These are phyloP conservation scores for Xylaria hypoxylon DNA, from an alignment of 2,329 filamentous ascomycete genomes.

Conservation along the genomic window DNA sequence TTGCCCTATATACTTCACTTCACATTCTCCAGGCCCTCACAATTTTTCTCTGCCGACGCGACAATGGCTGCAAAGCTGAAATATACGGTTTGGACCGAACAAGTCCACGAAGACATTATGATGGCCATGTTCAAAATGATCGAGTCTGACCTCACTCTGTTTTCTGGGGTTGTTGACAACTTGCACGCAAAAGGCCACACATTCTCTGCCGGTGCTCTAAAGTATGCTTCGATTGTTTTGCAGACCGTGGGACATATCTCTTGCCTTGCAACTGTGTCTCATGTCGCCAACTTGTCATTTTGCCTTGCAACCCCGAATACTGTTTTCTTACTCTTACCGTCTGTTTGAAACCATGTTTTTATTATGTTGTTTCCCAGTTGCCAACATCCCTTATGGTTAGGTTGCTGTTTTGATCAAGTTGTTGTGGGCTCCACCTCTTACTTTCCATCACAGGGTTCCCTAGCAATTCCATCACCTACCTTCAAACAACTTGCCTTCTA, in stretches of 20 bases:
- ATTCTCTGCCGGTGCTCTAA: slow-evolving; percentile 3
- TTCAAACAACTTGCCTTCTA: background rate
- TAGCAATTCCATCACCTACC: background rate
- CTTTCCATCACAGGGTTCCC: background rate
- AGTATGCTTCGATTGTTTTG: background rate
- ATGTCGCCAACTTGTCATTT: too few relatives aligned
- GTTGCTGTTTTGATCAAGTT: slow-evolving; percentile 2
- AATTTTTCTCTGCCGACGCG: too few relatives aligned
- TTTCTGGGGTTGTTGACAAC: background rate
- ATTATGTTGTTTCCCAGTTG: background rate
- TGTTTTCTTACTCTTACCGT: too few relatives aligned
- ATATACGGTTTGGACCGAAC: slow-evolving; percentile 54
- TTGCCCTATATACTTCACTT: background rate
- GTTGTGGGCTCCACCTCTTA: background rate
- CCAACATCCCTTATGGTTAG: background rate
- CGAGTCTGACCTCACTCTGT: slow-evolving; percentile 45
- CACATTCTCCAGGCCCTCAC: background rate
- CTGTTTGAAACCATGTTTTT: background rate
- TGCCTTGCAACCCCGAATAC: background rate
- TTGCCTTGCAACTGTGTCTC: background rate
- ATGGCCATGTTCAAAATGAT: slow-evolving; percentile 55
- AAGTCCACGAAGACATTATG: slow-evolving; percentile 59
- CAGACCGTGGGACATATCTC: too few relatives aligned
- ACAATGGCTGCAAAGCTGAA: background rate
- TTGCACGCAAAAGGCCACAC: background rate